Percentiles rank a stretch among this genome's conserved stretches.
Evolutionary conservation across 306 rosid genomes (phyloP).

Genomic region (Casuarina equisetifolia): DNA sequence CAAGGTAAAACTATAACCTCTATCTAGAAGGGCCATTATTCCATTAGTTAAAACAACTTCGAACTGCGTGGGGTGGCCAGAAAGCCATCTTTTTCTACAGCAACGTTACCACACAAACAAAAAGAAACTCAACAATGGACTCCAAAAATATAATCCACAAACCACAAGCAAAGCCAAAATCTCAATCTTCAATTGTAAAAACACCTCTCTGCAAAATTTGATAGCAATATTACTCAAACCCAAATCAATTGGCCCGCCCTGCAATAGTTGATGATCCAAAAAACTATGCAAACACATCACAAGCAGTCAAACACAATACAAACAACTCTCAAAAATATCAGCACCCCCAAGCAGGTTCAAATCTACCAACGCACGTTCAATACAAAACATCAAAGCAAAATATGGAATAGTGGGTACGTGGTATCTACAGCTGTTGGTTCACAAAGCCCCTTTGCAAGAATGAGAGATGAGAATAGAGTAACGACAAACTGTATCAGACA

Average conservation of each 20-base stretch:
- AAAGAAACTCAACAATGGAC: conserved; percentile 7
- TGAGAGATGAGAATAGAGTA: not conserved
- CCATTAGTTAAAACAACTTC: not conserved
- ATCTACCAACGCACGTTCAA: conserved; percentile 22
- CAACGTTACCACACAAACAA: not conserved
- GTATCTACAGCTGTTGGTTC: not conserved
- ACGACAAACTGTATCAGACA: conserved; percentile 6
- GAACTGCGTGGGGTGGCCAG: conserved; percentile 7
- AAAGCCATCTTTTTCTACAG: conserved; percentile 7
- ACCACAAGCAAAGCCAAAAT: conserved; percentile 12
- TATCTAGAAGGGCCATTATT: not conserved
- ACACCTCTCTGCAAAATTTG: not conserved
- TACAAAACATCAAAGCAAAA: not conserved
- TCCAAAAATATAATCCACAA: conserved; percentile 15
- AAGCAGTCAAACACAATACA: not conserved
- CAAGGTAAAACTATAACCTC: conserved; percentile 9
- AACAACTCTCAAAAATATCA: not conserved
- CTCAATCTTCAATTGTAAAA: not conserved
- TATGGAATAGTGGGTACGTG: not conserved
- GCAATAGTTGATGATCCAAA: conserved; percentile 24
- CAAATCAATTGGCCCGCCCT: conserved; percentile 9
- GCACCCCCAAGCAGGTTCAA: conserved; percentile 31
- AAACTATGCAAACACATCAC: conserved; percentile 1
- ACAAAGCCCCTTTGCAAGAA: not conserved
- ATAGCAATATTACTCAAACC: conserved; percentile 13